A percentile compares a stretch with the other conserved stretches of the same genome.
phyloP scores from a whole-genome alignment of 164 flowering plant genomes.

The Vitis rupestris region DNA sequence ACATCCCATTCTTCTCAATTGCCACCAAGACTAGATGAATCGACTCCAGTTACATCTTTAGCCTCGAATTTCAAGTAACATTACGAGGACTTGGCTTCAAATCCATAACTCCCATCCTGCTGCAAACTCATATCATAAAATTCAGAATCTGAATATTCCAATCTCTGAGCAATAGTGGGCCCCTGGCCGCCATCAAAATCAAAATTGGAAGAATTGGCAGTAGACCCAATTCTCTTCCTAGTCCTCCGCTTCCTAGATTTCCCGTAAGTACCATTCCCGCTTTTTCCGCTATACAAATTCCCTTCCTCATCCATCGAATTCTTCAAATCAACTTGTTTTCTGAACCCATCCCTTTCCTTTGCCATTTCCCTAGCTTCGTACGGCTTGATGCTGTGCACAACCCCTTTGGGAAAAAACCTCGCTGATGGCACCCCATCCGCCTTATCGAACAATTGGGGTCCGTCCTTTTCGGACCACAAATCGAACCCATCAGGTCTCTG shows the following conservation, averaged over 20 bases:
- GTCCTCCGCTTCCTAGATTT: constrained; percentile 15
- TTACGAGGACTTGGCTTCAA: not conserved
- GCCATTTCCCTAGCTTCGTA: constrained; percentile 27
- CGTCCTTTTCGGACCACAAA: constrained; percentile 80
- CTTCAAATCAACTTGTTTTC: too few relatives aligned
- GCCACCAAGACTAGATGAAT: not conserved
- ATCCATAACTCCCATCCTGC: constrained; percentile 44
- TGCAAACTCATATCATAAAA: constrained; percentile 47
- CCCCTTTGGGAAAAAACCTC: constrained; percentile 86
- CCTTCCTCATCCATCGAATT: not conserved
- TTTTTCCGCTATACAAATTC: not conserved
- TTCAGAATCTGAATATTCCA: constrained; percentile 16
- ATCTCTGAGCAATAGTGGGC: constrained; percentile 1
- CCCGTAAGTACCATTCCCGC: not conserved
- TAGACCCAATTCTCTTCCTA: constrained; percentile 6
- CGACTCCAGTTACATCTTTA: not conserved
- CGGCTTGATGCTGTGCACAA: constrained; percentile 75
- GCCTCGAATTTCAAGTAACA: not conserved
- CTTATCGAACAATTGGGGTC: constrained; percentile 66
- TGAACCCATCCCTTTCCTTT: too few relatives aligned
- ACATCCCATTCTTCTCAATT: not conserved
- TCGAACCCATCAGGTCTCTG: constrained; percentile 84
- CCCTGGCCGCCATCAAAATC: constrained; percentile 1
- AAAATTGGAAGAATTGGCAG: not conserved
- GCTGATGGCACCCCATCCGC: constrained; percentile 58